These are phyloP conservation scores for Melanomma pulvis-pyrius DNA, from an alignment of 495 filamentous ascomycete genomes.

Conservation along the genomic window DNA sequence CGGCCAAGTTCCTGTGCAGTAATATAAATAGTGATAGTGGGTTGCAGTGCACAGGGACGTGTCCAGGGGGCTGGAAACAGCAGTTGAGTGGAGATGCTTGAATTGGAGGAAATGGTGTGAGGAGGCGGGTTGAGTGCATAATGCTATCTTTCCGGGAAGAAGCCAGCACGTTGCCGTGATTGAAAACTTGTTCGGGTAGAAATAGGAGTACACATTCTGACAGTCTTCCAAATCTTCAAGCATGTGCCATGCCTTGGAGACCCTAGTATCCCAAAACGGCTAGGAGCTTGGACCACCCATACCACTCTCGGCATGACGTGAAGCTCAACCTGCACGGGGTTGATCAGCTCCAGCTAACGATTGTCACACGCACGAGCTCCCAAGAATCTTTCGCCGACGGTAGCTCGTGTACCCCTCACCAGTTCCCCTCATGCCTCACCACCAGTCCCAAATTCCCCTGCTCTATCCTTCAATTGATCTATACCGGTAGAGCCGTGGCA, in stretches of 20 bases:
- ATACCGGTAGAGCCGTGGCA: too few species aligned
- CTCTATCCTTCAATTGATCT: too few species aligned
- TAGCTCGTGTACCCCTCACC: neutral
- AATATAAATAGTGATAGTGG: conserved; percentile 50
- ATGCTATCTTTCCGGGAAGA: too few species aligned
- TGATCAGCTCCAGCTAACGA: neutral
- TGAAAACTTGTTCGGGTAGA: neutral
- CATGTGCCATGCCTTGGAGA: too few species aligned
- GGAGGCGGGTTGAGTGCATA: too few species aligned
- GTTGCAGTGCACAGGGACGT: conserved; percentile 47
- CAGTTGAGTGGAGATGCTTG: conserved; percentile 50
- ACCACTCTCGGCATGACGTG: neutral
- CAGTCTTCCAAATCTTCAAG: too few species aligned
- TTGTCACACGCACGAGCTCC: neutral
- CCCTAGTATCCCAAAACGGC: neutral
- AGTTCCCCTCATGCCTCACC: neutral
- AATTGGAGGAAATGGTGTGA: neutral
- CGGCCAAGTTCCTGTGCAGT: conserved; percentile 51
- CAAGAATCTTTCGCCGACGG: neutral
- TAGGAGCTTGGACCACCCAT: neutral
- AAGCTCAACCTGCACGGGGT: neutral
- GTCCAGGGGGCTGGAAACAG: conserved; percentile 51
- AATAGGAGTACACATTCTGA: neutral
- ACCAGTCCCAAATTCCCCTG: neutral
- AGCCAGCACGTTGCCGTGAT: too few species aligned